Base-by-base conservation (phyloP, 805 yeast genomes). In the Saccharomycopsis sp. region DNA sequence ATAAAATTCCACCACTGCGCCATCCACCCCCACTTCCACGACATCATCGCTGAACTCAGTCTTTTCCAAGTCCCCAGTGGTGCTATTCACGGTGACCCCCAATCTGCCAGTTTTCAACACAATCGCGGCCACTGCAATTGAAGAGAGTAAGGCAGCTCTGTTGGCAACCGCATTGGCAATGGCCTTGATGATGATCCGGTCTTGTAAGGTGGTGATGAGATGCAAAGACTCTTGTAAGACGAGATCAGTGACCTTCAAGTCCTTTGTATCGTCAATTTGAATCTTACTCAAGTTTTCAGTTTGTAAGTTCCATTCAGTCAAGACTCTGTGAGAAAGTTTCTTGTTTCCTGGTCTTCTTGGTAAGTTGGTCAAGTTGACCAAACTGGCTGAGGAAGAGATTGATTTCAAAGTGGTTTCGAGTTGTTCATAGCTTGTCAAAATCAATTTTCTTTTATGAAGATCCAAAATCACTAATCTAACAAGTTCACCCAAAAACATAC, bases 1-100 rank as follows among this genome's bases (percentile, higher is more conserved):
- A 60, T 88, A 92, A 56, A 74, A 82, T 61, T 89, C 95, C 37
- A 89, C 80, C 41, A 89, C 92, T 2, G 95, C 79, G 28, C 98
- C 98, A 60, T 89, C 97, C 45, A 88, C 88, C 44, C 96, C 97
- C 49, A 92, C 74, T 58, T 89, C 97, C 37, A 89, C 86, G 3
- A 4, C 23, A 53, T 79, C 84, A 46, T 72, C 75, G 52, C 80
- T 83, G 51, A 64, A 68, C 37, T 55, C 55, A 31, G 66, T 67
- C 42, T 60, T 61, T 13, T 32, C 40, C 34, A 64, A 64, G 19
- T 39, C 21, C 40, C 70, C 74, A n/a, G 31, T 36, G 3, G 27
- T 37, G n/a, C n/a, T n/a, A 13, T 32, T 36, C 34, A 45, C 21
- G 8, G 49, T 45, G 20, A 45, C 31, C 2, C 49, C 49, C 38